Evolutionary conservation across 208 protist genomes (phyloP).

Genomic region (Trypanosoma conorhini): DNA sequence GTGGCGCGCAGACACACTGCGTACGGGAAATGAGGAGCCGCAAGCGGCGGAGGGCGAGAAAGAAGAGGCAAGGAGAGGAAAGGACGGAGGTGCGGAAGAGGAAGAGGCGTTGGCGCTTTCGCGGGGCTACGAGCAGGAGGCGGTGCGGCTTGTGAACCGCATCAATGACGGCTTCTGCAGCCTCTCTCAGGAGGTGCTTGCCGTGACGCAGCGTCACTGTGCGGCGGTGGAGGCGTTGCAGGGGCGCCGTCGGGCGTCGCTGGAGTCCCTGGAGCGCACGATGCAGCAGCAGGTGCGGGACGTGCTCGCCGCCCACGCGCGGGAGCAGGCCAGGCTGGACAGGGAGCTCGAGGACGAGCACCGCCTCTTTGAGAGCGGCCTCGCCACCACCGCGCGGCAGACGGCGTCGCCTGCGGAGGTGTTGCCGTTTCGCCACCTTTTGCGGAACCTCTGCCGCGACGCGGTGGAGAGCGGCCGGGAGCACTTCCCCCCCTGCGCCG

Average conservation of each 20-base stretch:
- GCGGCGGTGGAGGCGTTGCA: slow-evolving; percentile 3
- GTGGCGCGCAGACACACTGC: slow-evolving; percentile 47
- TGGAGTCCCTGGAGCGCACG: slow-evolving; percentile 7
- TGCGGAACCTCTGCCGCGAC: slow-evolving; percentile 47
- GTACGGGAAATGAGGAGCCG: slow-evolving; percentile 24
- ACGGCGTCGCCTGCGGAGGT: slow-evolving; percentile 14
- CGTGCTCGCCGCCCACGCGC: slow-evolving; percentile 1
- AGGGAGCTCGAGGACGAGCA: slow-evolving; percentile 19
- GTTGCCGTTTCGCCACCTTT: slow-evolving; percentile 42
- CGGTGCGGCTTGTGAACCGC: slow-evolving; percentile 13
- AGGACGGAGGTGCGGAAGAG: slow-evolving; percentile 14
- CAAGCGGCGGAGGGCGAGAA: slow-evolving; percentile 18
- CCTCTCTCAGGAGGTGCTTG: slow-evolving; percentile 14
- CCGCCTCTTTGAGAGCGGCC: slow-evolving; percentile 2
- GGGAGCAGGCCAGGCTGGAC: slow-evolving; percentile 16
- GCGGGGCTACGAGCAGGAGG: slow-evolving; percentile 10
- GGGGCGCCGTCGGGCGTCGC: slow-evolving; percentile 20
- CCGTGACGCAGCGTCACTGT: slow-evolving; percentile 10
- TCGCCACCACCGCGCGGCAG: background rate
- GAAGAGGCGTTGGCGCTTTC: background rate
- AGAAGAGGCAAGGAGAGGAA: slow-evolving; percentile 25
- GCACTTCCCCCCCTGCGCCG: slow-evolving; percentile 39
- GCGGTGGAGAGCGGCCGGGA: slow-evolving; percentile 39
- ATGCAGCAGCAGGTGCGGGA: slow-evolving; percentile 20
- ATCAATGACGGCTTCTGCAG: slow-evolving; percentile 22